phyloP scores from a whole-genome alignment of 805 yeast species.

The Kuraishia hungarica region DNA sequence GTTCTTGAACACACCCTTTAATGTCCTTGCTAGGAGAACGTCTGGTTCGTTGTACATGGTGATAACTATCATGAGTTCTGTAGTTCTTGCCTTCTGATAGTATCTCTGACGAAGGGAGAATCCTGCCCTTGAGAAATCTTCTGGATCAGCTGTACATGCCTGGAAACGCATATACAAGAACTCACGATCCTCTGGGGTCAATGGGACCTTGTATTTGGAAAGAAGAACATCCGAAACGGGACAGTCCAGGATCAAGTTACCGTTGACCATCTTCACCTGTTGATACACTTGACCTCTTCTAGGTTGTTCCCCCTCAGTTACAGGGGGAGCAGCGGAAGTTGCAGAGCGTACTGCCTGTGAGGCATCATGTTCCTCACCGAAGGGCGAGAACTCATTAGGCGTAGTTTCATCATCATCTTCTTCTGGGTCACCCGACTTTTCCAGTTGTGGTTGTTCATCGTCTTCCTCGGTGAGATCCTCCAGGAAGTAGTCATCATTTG shows the following conservation, averaged over 20 bases:
- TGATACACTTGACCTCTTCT: not conserved
- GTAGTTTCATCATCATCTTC: slow-evolving; percentile 14
- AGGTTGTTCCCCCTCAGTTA: not conserved
- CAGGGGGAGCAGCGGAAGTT: not conserved
- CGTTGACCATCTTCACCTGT: slow-evolving; percentile 51
- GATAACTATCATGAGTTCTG: slow-evolving; percentile 78
- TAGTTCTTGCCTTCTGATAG: slow-evolving; percentile 68
- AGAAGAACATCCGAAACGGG: slow-evolving; percentile 72
- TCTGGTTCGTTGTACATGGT: slow-evolving; percentile 92
- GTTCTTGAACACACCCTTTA: slow-evolving; percentile 87
- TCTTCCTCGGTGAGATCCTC: not conserved
- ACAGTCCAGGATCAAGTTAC: slow-evolving; percentile 81
- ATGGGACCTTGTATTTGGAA: slow-evolving; percentile 36
- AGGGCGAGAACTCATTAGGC: slow-evolving; percentile 10
- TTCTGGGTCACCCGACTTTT: slow-evolving; percentile 18
- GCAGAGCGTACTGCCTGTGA: not conserved
- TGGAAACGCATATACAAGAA: slow-evolving; percentile 86
- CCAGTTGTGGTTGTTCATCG: not conserved
- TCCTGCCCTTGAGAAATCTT: slow-evolving; percentile 47
- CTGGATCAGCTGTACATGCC: slow-evolving; percentile 90
- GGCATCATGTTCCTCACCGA: not conserved
- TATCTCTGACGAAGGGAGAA: slow-evolving; percentile 81
- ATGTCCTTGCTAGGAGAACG: slow-evolving; percentile 69
- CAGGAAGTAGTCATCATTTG: not conserved
- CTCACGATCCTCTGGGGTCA: slow-evolving; percentile 42